Evolutionary conservation across 2,329 filamentous ascomycete genomes (phyloP).

Genomic region (Trichoderma sp.): DNA sequence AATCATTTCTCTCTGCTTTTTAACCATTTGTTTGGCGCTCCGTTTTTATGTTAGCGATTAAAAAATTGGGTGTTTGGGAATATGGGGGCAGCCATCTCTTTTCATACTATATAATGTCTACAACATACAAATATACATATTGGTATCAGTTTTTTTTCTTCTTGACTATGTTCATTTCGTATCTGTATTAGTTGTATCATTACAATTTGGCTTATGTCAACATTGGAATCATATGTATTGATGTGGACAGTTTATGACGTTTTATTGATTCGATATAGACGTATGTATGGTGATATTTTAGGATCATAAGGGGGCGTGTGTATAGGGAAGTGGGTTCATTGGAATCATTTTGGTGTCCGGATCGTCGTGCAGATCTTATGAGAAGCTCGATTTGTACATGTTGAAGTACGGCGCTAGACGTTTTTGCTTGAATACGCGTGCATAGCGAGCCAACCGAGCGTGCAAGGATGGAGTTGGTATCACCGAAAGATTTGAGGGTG

Average conservation of each 20-base stretch:
- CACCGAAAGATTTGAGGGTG: too few species aligned
- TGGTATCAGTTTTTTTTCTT: not conserved
- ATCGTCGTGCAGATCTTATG: not conserved
- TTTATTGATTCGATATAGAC: not conserved
- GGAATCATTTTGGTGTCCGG: not conserved
- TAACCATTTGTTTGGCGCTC: not conserved
- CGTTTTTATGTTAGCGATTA: not conserved
- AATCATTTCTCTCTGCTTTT: not conserved
- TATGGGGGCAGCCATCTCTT: not conserved
- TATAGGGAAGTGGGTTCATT: not conserved
- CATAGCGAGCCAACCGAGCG: too few species aligned
- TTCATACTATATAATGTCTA: slow-evolving; percentile 3
- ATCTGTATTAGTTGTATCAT: not conserved
- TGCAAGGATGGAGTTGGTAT: too few species aligned
- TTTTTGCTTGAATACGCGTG: not conserved
- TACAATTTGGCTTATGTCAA: not conserved
- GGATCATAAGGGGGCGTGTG: not conserved
- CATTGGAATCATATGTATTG: not conserved
- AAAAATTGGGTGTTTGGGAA: not conserved
- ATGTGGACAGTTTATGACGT: not conserved
- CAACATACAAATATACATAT: not conserved
- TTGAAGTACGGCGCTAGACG: not conserved
- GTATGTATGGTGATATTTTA: not conserved
- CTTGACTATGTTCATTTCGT: too few species aligned
- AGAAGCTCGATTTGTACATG: not conserved